Evolutionary conservation across 768 basidiomycete species (phyloP), one percentile per base, ranked within the genome.

Genomic region (Rhodotorula paludigena): DNA sequence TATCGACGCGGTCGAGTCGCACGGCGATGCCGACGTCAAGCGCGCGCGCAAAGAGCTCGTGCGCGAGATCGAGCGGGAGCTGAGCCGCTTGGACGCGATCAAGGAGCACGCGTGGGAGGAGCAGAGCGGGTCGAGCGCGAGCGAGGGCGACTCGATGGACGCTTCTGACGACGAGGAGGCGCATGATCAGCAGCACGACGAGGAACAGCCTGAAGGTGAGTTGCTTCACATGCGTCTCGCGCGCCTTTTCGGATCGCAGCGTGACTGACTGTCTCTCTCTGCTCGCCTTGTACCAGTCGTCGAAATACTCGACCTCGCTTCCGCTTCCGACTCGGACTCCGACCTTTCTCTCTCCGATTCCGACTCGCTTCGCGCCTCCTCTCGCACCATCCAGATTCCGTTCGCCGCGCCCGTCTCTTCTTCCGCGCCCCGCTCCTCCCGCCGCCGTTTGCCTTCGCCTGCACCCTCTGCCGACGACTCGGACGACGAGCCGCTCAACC

Each of bases 31-130:
- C 8, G n/a, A 30, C 8, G 60, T 70, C 52, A 66, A 56, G 47
- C 8, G 16, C 2, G 62, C 52, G 42, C 49, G 78, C 28, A 70
- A 70, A 48, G 59, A 30, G 33, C 49, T 71, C 33, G 69, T 71
- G 32, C 42, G 35, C 23, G 18, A 4, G 45, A 53, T 71, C 36
- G 69, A 71, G 47, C 18, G 4, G 10, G 69, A 71, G 39, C 39
- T 71, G 20, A 44, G 36, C 10, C 62, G 49, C 20, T 41, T 71
- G 3, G 69, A 71, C 41, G 60, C 7, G 60, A 23, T 54, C 35
- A 70, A 38, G 60, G 64, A 61, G 18, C 16, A 16, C 11, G 67
- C 61, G 49, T 63, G 68, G 68, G 63, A 64, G 63, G 28, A 51
- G 52, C 64, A 57, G 44, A 54, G 57, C 33, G 41, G 30, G 12